These are phyloP conservation scores for Funneliformis geosporum DNA, from an alignment of 192 early-diverging fungal genomes.

Conservation along the genomic window DNA sequence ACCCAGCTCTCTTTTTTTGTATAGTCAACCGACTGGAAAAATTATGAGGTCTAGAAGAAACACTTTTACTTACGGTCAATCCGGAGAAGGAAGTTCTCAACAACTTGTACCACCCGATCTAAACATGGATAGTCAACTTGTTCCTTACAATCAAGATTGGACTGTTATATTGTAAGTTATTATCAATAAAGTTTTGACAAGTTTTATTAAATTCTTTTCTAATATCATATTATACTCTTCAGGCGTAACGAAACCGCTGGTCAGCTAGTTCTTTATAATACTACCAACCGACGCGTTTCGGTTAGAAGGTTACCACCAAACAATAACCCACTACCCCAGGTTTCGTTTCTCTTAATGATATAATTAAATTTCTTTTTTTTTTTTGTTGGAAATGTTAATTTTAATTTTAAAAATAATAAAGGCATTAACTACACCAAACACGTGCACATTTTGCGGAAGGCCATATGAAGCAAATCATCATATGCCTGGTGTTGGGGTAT, in stretches of 20 bases:
- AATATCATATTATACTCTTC: constrained; percentile 9
- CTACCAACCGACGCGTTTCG: constrained; percentile 52
- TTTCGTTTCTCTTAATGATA: neutral
- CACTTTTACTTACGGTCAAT: constrained; percentile 2
- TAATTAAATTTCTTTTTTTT: neutral
- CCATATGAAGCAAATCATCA: neutral
- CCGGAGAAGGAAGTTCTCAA: neutral
- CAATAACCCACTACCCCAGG: constrained; percentile 22
- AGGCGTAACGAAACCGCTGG: constrained; percentile 46
- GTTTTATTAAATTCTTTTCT: neutral
- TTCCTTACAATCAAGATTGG: constrained; percentile 59
- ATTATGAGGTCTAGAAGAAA: constrained; percentile 6
- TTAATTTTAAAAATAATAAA: neutral
- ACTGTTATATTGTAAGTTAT: constrained; percentile 56
- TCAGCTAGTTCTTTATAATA: constrained; percentile 70
- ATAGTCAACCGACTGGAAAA: neutral
- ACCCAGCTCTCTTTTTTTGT: neutral
- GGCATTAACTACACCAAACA: neutral
- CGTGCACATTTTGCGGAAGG: neutral
- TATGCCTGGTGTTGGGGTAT: neutral
- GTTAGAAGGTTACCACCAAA: constrained; percentile 44
- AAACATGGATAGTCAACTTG: constrained; percentile 42
- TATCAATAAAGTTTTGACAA: neutral
- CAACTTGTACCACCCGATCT: neutral
- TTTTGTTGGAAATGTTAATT: neutral